Evolutionary conservation across 768 basidiomycete genomes (phyloP).

Genomic region (Cubamyces sp.): DNA sequence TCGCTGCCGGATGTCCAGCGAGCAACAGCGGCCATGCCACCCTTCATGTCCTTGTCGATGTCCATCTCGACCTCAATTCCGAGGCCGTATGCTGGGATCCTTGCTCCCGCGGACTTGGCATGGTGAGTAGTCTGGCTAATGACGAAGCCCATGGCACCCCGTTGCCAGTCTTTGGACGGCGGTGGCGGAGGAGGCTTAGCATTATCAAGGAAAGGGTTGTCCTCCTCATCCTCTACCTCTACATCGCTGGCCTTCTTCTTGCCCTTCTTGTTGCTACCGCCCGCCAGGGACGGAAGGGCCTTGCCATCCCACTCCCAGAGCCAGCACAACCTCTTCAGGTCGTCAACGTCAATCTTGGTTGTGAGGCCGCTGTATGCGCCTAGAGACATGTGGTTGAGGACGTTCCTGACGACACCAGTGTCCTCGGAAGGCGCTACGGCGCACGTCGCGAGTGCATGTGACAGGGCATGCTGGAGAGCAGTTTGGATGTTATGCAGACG

Average conservation of each 20-base stretch:
- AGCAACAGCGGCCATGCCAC: conserved; percentile 88
- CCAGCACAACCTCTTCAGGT: conserved; percentile 81
- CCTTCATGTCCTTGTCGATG: conserved; percentile 76
- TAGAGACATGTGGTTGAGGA: conserved; percentile 76
- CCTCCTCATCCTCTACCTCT: conserved; percentile 30
- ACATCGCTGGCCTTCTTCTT: conserved; percentile 13
- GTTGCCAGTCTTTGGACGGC: conserved; percentile 66
- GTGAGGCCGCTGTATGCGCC: conserved; percentile 69
- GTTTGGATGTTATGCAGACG: conserved; percentile 69
- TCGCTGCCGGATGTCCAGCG: conserved; percentile 81
- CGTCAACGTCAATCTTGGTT: conserved; percentile 66
- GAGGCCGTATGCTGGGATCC: conserved; percentile 80
- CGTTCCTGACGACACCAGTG: conserved; percentile 75
- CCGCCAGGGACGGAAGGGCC: conserved; percentile 36
- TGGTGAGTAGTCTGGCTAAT: conserved; percentile 74
- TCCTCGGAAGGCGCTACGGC: conserved; percentile 78
- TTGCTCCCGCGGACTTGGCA: conserved; percentile 63
- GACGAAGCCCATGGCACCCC: conserved; percentile 80
- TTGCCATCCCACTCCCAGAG: conserved; percentile 86
- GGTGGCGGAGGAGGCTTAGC: conserved; percentile 32
- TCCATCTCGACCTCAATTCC: conserved; percentile 89
- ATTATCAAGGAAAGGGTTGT: conserved; percentile 56
- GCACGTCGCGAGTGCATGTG: conserved; percentile 83
- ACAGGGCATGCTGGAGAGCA: conserved; percentile 79
- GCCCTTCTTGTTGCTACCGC: conserved; percentile 7